Evolutionary conservation across 2,329 filamentous ascomycete species (phyloP).

Genomic region (Aureobasidium sp.): DNA sequence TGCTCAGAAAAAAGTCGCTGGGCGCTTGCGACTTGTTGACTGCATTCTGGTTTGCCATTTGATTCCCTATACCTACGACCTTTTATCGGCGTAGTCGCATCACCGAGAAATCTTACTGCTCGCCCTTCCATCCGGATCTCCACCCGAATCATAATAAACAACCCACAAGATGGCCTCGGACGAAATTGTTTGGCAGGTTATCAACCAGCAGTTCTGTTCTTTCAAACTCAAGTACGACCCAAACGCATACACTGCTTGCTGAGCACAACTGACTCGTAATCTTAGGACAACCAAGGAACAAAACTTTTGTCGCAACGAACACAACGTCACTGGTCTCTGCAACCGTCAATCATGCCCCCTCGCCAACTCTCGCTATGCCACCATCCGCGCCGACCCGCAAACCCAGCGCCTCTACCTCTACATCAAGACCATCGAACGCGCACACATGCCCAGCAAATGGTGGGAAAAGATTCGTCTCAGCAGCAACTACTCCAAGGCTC

Average conservation of each 20-base stretch:
- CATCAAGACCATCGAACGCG: conserved; percentile 89
- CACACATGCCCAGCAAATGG: conserved; percentile 79
- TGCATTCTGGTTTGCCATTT: not conserved
- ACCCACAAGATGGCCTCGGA: conserved; percentile 65
- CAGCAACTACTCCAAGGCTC: conserved; percentile 80
- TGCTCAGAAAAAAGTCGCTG: conserved; percentile 8
- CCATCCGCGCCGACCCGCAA: conserved; percentile 71
- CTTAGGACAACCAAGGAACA: conserved; percentile 61
- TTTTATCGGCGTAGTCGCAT: not conserved
- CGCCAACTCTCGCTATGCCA: conserved; percentile 88
- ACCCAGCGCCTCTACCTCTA: conserved; percentile 86
- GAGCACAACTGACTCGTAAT: not conserved
- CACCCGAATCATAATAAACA: not conserved
- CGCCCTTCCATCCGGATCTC: not conserved
- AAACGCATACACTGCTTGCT: not conserved
- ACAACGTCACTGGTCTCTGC: conserved; percentile 53
- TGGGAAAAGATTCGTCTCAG: conserved; percentile 92
- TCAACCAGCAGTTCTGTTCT: conserved; percentile 89
- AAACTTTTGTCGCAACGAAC: conserved; percentile 86
- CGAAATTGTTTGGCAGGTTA: conserved; percentile 96
- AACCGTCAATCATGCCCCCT: conserved; percentile 84
- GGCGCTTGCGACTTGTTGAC: not conserved
- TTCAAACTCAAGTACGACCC: conserved; percentile 70
- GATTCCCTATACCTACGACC: not conserved
- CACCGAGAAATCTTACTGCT: not conserved